These are phyloP conservation scores for Xerocomellus intermedius DNA, from an alignment of 768 basidiomycete species.

Conservation along the genomic window DNA sequence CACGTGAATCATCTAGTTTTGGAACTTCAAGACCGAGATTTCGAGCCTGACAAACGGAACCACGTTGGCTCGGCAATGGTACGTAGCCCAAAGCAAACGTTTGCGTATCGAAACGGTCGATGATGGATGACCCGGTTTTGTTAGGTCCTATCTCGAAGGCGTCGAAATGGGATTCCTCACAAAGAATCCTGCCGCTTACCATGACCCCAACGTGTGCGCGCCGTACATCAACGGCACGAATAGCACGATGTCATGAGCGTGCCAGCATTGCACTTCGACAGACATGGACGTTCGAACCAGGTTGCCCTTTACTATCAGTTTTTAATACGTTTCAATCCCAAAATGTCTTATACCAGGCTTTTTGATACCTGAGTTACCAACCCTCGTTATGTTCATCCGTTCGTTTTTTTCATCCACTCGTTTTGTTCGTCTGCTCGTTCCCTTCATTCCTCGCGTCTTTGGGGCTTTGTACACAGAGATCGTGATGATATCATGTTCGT, in stretches of 20 bases:
- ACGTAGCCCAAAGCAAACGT: conserved; percentile 9
- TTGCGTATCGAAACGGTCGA: neutral
- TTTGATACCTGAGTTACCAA: neutral
- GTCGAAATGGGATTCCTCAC: conserved; percentile 60
- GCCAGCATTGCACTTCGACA: too few relatives aligned
- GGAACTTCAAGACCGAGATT: conserved; percentile 74
- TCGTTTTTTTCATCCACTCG: neutral
- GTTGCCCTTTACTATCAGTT: neutral
- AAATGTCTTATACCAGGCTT: neutral
- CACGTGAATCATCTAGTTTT: conserved; percentile 40
- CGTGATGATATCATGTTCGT: neutral
- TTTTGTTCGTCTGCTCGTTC: too few relatives aligned
- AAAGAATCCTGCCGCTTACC: conserved; percentile 51
- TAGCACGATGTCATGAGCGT: conserved; percentile 7
- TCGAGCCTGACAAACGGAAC: conserved; percentile 47
- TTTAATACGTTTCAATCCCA: neutral
- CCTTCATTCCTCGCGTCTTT: neutral
- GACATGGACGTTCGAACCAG: neutral
- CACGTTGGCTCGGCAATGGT: conserved; percentile 61
- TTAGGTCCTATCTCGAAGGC: conserved; percentile 71
- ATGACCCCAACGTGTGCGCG: conserved; percentile 64
- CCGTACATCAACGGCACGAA: conserved; percentile 38
- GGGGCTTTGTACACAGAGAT: neutral
- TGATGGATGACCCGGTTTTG: neutral
- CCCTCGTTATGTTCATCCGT: neutral